Percentiles rank a stretch among this genome's conserved stretches.
These are phyloP conservation scores for Teunomyces aglyptinius DNA, from an alignment of 805 yeast genomes.

Conservation along the genomic window DNA sequence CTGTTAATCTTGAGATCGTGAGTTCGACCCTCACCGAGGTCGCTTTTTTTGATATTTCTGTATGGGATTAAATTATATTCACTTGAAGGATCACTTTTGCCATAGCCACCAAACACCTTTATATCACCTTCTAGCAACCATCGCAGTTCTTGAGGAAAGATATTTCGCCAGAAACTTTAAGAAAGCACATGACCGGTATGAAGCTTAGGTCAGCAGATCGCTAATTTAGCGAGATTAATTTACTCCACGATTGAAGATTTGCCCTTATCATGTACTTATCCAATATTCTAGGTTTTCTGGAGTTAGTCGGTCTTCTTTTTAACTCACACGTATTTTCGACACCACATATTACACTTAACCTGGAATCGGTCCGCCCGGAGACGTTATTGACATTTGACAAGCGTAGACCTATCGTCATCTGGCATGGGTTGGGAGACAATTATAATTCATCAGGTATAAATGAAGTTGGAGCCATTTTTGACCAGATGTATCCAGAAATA, in stretches of 20 bases:
- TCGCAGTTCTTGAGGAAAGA: too few relatives aligned
- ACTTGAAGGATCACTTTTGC: too few relatives aligned
- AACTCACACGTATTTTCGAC: not conserved
- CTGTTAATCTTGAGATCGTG: slow-evolving; percentile 20
- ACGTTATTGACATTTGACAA: not conserved
- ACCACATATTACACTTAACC: not conserved
- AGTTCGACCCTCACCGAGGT: slow-evolving; percentile 20
- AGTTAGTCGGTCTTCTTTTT: not conserved
- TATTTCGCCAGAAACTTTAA: too few relatives aligned
- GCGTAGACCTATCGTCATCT: slow-evolving; percentile 56
- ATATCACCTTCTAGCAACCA: too few relatives aligned
- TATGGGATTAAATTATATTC: too few relatives aligned
- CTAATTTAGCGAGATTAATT: too few relatives aligned
- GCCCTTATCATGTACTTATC: not conserved
- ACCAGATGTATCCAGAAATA: slow-evolving; percentile 46
- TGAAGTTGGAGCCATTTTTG: slow-evolving; percentile 42
- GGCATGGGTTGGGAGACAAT: slow-evolving; percentile 86
- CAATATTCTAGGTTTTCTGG: not conserved
- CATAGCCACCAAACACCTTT: too few relatives aligned
- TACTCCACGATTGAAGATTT: too few relatives aligned
- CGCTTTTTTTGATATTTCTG: not conserved
- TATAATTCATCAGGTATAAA: slow-evolving; percentile 61
- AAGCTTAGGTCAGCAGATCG: too few relatives aligned
- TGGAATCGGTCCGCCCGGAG: too few relatives aligned
- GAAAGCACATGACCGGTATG: too few relatives aligned